These are phyloP conservation scores for Plasmodium adleri DNA, from an alignment of 169 alveolate species.

Conservation along the genomic window DNA sequence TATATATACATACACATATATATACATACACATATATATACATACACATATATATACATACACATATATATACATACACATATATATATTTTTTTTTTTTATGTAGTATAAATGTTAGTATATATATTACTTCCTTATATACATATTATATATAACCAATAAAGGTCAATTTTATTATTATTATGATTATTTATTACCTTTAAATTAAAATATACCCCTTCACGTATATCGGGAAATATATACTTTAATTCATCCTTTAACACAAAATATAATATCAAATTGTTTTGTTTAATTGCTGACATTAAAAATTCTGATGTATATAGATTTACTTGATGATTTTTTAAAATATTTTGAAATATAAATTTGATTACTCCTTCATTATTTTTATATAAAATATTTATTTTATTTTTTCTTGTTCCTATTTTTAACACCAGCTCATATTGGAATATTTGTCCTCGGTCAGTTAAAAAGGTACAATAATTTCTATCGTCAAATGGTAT, in stretches of 20 bases:
- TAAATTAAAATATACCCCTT: too few species aligned
- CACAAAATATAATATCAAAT: conserved; percentile 20
- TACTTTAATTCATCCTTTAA: conserved; percentile 15
- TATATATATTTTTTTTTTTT: too few species aligned
- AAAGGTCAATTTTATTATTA: too few species aligned
- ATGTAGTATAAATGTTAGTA: too few species aligned
- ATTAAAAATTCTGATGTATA: conserved; percentile 27
- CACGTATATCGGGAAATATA: conserved; percentile 21
- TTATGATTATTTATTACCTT: too few species aligned
- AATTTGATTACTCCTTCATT: conserved; percentile 39
- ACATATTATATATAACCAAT: too few species aligned
- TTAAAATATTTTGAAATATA: conserved; percentile 32
- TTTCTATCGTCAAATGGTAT: not conserved
- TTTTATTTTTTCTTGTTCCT: conserved; percentile 13
- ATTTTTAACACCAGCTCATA: conserved; percentile 37
- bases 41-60: too few species aligned
- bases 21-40: not conserved
- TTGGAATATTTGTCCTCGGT: not conserved
- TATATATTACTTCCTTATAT: too few species aligned
- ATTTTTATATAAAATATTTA: conserved; percentile 37
- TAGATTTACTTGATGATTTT: conserved; percentile 11
- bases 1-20: too few species aligned
- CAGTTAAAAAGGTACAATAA: conserved; percentile 29
- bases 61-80: too few species aligned
- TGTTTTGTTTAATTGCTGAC: conserved; percentile 29